A percentile compares a stretch with the other conserved stretches of the same genome.
Evolutionary conservation across 129 eudicot species (phyloP).

Genomic region (Saposhnikovia divaricata): DNA sequence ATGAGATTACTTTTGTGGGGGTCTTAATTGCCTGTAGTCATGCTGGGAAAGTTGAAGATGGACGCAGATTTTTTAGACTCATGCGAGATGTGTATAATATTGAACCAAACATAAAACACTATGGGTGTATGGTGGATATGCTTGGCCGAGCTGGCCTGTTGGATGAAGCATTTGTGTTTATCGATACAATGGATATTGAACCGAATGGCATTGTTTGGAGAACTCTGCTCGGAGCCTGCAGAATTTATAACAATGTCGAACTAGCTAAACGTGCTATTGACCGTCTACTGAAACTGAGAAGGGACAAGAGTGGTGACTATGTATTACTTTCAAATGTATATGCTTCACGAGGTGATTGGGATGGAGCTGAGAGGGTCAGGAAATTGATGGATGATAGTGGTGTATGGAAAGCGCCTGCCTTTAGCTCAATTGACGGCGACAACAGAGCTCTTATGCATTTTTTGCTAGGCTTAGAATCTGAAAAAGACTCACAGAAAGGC

Average conservation of each 20-base stretch:
- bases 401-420: conserved; percentile 59
- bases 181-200: conserved; percentile 43
- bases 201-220: conserved; percentile 76
- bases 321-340: conserved; percentile 63
- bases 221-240: conserved; percentile 69
- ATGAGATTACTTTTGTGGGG: conserved; percentile 55
- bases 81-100: conserved; percentile 49
- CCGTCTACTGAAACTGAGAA: conserved; percentile 39
- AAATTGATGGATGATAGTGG: conserved; percentile 67
- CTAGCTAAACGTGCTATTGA: conserved; percentile 49
- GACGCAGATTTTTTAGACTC: conserved; percentile 40
- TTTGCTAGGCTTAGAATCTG: conserved; percentile 30
- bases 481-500: conserved; percentile 3
- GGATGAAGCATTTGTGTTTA: conserved; percentile 54
- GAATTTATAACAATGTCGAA: conserved; percentile 53
- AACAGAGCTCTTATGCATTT: conserved; percentile 28
- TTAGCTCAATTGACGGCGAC: conserved; percentile 45
- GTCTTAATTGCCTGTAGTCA: conserved; percentile 77
- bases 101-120: conserved; percentile 53
- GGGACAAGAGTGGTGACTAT: conserved; percentile 66
- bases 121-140: conserved; percentile 86
- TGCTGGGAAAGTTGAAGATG: conserved; percentile 64
- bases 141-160: conserved; percentile 69
- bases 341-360: conserved; percentile 68
- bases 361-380: conserved; percentile 55